Evolutionary conservation across 2,329 filamentous ascomycete genomes (phyloP).

Genomic region (Paraphaeosphaeria sporulosa): DNA sequence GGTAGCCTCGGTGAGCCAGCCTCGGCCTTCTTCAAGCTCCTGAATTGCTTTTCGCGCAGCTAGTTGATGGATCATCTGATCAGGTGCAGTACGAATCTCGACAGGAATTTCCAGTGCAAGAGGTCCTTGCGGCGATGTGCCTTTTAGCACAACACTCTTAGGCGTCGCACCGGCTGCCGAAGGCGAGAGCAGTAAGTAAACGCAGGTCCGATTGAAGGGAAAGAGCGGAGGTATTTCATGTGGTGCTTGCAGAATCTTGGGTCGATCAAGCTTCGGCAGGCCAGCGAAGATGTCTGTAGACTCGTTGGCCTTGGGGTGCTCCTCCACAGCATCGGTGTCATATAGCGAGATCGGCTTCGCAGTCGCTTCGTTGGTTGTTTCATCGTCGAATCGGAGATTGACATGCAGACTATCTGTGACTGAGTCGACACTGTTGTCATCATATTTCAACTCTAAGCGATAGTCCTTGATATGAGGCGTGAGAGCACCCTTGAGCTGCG

Average conservation of each 20-base stretch:
- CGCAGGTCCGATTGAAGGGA: constrained; percentile 67
- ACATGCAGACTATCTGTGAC: constrained; percentile 56
- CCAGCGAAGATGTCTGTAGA: constrained; percentile 51
- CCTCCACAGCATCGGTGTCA: constrained; percentile 55
- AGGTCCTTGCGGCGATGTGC: constrained; percentile 62
- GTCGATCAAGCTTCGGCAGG: constrained; percentile 60
- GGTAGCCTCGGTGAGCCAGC: constrained; percentile 58
- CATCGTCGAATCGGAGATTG: constrained; percentile 28
- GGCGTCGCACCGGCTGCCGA: constrained; percentile 55
- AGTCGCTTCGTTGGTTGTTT: background rate
- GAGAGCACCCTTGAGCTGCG: constrained; percentile 67
- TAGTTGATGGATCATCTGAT: constrained; percentile 70
- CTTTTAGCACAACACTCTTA: constrained; percentile 64
- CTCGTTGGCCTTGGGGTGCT: constrained; percentile 34
- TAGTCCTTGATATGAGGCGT: constrained; percentile 71
- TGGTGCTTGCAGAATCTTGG: constrained; percentile 69
- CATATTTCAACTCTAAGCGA: constrained; percentile 67
- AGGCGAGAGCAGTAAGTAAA: constrained; percentile 69
- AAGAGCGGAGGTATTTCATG: constrained; percentile 68
- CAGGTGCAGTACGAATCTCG: constrained; percentile 52
- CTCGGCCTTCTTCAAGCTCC: constrained; percentile 73
- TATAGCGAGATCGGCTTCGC: constrained; percentile 65
- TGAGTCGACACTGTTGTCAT: constrained; percentile 64
- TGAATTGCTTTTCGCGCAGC: constrained; percentile 70
- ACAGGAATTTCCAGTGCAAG: constrained; percentile 70